Base-by-base conservation (phyloP, 1,139 yeast species). In the Scheffersomyces parashehatae region DNA sequence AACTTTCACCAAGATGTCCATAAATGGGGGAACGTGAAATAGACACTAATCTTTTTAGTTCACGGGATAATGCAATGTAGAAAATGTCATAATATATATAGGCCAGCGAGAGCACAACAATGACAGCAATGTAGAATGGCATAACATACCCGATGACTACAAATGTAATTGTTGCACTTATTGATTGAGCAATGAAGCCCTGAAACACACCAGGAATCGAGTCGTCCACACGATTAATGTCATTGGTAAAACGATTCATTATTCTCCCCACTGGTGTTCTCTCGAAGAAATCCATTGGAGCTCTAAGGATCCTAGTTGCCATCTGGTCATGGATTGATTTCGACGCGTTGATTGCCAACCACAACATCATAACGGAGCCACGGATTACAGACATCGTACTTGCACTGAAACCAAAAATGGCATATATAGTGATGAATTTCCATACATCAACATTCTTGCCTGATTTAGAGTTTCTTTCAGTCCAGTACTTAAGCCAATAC, bases 401-500 rank as follows among this genome's bases (percentile, higher is more conserved):
- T 4, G 55, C 46, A 8, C 54, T 47, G 16, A 62, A 44, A 0
- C 69, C 68, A 20, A 63, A 43, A 4, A 68, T 41, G 0, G 82
- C 81, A 38, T 58, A 64, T 2, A 61, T 52, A 3, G 49, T 45
- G 32, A 64, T 55, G 41, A 57, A 63, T 16, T 42, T 50, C 50
- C 60, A 49, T 4, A 59, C 63, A 12, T 51, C 46, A 4, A 55
- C 45, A 38, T 70, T 72, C 8, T 56, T 35, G 3, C 62, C 62
- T 16, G 45, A 40, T 14, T 47, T 38, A 29, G 70, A 68, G 48
- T 71, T 73, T 31, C 55, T 49, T 52, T 81, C 85, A 1, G 86
- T 75, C 86, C 86, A 82, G 42, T 71, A 65, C 55, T 81, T 81
- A 48, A 82, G 65, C 84, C 85, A 81, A 53, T 78, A 80, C 49